Evolutionary conservation across 257 asterid species (phyloP).

Genomic region (Solanum chiquidenum): DNA sequence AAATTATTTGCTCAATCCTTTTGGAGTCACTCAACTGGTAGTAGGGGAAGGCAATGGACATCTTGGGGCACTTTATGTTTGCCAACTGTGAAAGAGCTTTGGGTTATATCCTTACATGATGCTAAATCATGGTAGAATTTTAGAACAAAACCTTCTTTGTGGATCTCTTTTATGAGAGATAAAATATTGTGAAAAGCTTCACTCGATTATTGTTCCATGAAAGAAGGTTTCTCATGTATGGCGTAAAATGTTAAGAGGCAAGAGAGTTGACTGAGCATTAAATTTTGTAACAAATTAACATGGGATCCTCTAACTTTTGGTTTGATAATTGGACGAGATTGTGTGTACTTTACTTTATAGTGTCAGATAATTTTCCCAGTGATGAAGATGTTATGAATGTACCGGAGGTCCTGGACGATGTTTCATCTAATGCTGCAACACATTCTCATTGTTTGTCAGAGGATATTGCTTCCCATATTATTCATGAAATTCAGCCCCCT

Average conservation of each 20-base stretch:
- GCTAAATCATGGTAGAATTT: background rate
- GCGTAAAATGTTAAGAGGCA: background rate
- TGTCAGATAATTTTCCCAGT: background rate
- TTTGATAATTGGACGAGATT: background rate
- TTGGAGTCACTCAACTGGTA: background rate
- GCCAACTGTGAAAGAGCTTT: background rate
- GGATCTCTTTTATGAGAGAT: background rate
- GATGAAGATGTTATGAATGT: background rate
- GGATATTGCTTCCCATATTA: background rate
- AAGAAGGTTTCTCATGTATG: background rate
- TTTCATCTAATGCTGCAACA: background rate
- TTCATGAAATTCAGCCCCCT: background rate
- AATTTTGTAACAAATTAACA: background rate
- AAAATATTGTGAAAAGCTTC: too few species aligned
- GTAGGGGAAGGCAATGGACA: background rate
- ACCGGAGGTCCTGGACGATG: background rate
- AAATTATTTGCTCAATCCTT: background rate
- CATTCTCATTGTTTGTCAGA: background rate
- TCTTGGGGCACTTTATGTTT: background rate
- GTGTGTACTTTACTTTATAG: background rate
- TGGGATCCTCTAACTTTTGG: background rate
- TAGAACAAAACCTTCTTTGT: background rate
- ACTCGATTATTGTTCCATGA: background rate
- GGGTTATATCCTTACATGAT: background rate
- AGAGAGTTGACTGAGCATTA: background rate